phyloP scores from a whole-genome alignment of 1,139 yeast species.

The Suhomyces coccinellae region DNA sequence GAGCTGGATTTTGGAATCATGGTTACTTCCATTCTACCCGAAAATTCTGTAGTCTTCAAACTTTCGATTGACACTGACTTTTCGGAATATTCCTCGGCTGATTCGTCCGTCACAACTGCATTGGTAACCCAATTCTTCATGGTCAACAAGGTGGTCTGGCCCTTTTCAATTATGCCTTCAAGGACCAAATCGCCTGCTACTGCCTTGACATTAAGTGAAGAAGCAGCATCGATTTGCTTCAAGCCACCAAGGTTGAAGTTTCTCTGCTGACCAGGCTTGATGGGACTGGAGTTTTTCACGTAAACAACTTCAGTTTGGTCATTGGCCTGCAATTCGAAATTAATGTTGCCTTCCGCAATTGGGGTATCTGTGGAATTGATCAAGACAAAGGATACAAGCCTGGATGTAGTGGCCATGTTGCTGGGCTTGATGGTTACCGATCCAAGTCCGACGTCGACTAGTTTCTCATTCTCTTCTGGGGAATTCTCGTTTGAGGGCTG shows the following conservation, averaged over 20 bases:
- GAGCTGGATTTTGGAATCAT: constrained; percentile 33
- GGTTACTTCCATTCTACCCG: constrained; percentile 16
- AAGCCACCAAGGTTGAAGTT: constrained; percentile 28
- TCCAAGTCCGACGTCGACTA: not conserved
- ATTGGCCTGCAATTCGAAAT: constrained; percentile 23
- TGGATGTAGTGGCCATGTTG: constrained; percentile 17
- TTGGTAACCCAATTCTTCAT: not conserved
- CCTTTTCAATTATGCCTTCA: constrained; percentile 23
- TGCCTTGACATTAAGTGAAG: constrained; percentile 16
- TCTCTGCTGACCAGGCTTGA: constrained; percentile 32
- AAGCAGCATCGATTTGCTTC: constrained; percentile 3
- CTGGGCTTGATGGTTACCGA: constrained; percentile 9
- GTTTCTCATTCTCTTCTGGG: not conserved
- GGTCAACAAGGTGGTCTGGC: constrained; percentile 2
- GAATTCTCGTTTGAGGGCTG: not conserved
- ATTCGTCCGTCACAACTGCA: not conserved
- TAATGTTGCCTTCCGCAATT: constrained; percentile 34
- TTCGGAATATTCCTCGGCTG: not conserved
- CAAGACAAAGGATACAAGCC: constrained; percentile 30
- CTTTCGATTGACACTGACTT: not conserved
- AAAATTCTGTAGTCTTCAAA: not conserved
- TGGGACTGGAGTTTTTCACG: constrained; percentile 30
- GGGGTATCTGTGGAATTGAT: constrained; percentile 25
- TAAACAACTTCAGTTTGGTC: constrained; percentile 19
- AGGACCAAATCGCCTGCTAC: not conserved